Conservation (phyloP, 2,329 filamentous ascomycete genomes). For the Pyrenochaeta sp. region DNA sequence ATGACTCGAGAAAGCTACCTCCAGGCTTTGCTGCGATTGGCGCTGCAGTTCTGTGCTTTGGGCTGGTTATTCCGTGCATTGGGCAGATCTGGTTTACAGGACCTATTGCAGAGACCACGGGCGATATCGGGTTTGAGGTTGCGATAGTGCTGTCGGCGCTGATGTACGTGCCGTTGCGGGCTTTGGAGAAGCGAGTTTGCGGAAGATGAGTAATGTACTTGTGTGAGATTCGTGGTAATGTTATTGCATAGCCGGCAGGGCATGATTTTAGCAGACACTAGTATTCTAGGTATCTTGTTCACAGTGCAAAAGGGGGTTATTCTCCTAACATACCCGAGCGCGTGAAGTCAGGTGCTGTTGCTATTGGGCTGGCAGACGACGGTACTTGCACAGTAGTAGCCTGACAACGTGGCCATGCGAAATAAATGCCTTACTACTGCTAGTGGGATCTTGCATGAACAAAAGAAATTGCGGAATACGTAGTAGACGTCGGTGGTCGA, state of each 20-base stretch:
- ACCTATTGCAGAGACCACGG: constrained; percentile 65
- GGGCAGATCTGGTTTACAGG: constrained; percentile 68
- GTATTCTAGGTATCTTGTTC: not conserved
- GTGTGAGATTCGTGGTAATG: not conserved
- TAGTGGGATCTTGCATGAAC: constrained; percentile 5
- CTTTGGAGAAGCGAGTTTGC: constrained; percentile 45
- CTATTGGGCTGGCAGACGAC: too few species aligned
- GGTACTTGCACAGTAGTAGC: too few species aligned
- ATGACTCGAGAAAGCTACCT: constrained; percentile 49
- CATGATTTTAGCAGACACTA: not conserved
- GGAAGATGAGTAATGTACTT: constrained; percentile 20
- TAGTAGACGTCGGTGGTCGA: too few species aligned
- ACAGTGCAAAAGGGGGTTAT: not conserved
- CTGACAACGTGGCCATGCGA: too few species aligned
- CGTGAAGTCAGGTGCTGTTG: too few species aligned
- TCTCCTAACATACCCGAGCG: too few species aligned
- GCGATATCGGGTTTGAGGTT: constrained; percentile 72
- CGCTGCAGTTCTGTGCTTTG: constrained; percentile 50
- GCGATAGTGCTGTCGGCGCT: constrained; percentile 61
- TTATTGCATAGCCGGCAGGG: not conserved
- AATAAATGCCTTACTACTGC: too few species aligned
- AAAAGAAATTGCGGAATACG: constrained; percentile 6
- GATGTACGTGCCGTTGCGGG: constrained; percentile 55
- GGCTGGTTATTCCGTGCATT: constrained; percentile 66
- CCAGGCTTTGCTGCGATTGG: constrained; percentile 51